Conservation (phyloP, 768 basidiomycete species). For the Butyriboletus loyo region DNA sequence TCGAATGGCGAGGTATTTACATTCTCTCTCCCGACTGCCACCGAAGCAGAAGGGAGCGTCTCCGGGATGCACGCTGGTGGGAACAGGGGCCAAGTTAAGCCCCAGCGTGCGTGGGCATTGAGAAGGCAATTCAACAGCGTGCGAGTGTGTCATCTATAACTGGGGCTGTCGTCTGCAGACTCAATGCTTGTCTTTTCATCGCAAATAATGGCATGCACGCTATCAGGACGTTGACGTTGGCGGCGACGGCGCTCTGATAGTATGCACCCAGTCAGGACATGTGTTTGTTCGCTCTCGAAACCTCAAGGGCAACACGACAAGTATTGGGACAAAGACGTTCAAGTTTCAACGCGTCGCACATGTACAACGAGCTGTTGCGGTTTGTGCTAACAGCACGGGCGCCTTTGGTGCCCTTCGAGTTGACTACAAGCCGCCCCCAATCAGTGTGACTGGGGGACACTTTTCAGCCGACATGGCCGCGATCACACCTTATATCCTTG, state of each 20-base stretch:
- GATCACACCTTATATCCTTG: constrained; percentile 56
- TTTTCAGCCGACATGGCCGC: constrained; percentile 64
- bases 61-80: constrained; percentile 6
- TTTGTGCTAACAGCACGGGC: constrained; percentile 83
- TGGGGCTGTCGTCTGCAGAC: background rate
- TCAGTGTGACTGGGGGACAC: constrained; percentile 52
- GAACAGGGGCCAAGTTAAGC: constrained; percentile 47
- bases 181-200: background rate
- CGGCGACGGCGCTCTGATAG: constrained; percentile 80
- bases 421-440: constrained; percentile 59
- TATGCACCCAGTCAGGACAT: constrained; percentile 94
- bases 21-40: constrained; percentile 49
- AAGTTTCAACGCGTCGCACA: constrained; percentile 80
- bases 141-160: constrained; percentile 42
- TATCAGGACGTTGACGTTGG: constrained; percentile 83
- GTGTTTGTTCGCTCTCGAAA: constrained; percentile 81
- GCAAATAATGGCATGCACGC: background rate
- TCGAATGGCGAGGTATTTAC: constrained; percentile 90
- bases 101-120: constrained; percentile 89
- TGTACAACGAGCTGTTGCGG: constrained; percentile 81
- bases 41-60: constrained; percentile 25
- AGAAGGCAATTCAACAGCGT: constrained; percentile 85
- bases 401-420: constrained; percentile 83
- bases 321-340: constrained; percentile 44
- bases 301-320: constrained; percentile 23